phyloP scores from a whole-genome alignment of 768 basidiomycete species.

The Suillus brevipes region DNA sequence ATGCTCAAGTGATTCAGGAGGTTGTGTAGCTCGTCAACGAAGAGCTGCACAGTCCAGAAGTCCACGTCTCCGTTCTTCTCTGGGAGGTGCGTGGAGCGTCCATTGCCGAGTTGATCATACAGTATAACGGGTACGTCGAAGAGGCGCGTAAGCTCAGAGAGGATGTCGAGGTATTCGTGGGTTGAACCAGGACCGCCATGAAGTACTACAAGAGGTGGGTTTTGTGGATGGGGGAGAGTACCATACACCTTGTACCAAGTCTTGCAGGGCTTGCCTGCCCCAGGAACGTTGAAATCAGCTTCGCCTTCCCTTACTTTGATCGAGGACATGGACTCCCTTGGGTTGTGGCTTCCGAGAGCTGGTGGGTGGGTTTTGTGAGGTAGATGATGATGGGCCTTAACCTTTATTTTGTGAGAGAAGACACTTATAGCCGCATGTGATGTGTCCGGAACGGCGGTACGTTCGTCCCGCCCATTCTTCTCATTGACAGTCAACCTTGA shows the following conservation, averaged over 20 bases:
- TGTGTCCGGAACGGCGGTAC: not conserved
- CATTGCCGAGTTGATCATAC: slow-evolving; percentile 58
- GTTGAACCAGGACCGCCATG: slow-evolving; percentile 56
- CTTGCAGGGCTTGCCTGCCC: slow-evolving; percentile 35
- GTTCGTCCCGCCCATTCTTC: not conserved
- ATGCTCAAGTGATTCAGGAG: slow-evolving; percentile 46
- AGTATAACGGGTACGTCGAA: slow-evolving; percentile 48
- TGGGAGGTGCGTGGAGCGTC: slow-evolving; percentile 53
- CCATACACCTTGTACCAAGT: slow-evolving; percentile 56
- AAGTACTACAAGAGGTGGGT: slow-evolving; percentile 47
- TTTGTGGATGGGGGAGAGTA: slow-evolving; percentile 35
- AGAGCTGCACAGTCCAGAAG: slow-evolving; percentile 55
- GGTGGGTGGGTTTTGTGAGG: not conserved
- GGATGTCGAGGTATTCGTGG: slow-evolving; percentile 41
- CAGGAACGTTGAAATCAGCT: slow-evolving; percentile 25
- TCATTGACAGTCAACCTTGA: not conserved
- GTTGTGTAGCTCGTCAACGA: slow-evolving; percentile 46
- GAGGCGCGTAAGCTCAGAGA: slow-evolving; percentile 39
- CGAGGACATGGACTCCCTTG: slow-evolving; percentile 21
- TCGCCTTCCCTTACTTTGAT: slow-evolving; percentile 35
- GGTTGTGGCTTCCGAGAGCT: not conserved
- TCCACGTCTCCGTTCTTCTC: slow-evolving; percentile 42
- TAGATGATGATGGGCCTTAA: no score
- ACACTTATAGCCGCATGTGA: not conserved
- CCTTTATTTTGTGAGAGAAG: not conserved